Percentiles rank a stretch among this genome's conserved stretches.
Conservation (phyloP, 805 yeast genomes). For the Hanseniaspora meyeri region DNA sequence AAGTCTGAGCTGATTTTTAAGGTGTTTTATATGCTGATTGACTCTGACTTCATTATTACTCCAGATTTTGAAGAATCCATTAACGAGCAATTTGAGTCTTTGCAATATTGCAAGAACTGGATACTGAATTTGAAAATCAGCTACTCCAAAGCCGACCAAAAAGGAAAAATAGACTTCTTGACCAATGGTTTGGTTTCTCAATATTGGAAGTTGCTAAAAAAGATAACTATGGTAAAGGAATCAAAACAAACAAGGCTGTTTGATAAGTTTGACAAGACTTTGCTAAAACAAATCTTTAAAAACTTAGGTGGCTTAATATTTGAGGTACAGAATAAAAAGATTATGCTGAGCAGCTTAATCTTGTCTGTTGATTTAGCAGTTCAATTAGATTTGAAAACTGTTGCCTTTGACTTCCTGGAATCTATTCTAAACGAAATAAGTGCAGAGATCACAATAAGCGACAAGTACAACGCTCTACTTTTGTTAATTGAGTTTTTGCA, state of each 20-base stretch:
- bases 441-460: slow-evolving; percentile 42
- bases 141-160: slow-evolving; percentile 1
- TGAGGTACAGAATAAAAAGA: slow-evolving; percentile 39
- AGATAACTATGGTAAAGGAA: slow-evolving; percentile 18
- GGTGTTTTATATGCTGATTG: slow-evolving; percentile 50
- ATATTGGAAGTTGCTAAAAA: slow-evolving; percentile 25
- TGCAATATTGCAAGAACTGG: slow-evolving; percentile 10
- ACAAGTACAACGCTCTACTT: slow-evolving; percentile 42
- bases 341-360: slow-evolving; percentile 39
- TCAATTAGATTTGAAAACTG: slow-evolving; percentile 55
- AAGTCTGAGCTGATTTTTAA: slow-evolving; percentile 57
- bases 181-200: slow-evolving; percentile 31
- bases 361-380: slow-evolving; percentile 67
- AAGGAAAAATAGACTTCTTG: not conserved
- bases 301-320: slow-evolving; percentile 56
- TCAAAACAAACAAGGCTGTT: slow-evolving; percentile 19
- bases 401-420: slow-evolving; percentile 76
- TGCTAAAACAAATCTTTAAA: slow-evolving; percentile 49
- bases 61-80: not conserved
- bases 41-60: slow-evolving; percentile 30
- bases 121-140: not conserved
- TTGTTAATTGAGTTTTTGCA: slow-evolving; percentile 42
- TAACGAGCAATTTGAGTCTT: slow-evolving; percentile 1
- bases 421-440: slow-evolving; percentile 82
- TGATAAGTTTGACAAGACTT: slow-evolving; percentile 12